phyloP scores from a whole-genome alignment of 75 land plant species.

The Pinus albicaulis region DNA sequence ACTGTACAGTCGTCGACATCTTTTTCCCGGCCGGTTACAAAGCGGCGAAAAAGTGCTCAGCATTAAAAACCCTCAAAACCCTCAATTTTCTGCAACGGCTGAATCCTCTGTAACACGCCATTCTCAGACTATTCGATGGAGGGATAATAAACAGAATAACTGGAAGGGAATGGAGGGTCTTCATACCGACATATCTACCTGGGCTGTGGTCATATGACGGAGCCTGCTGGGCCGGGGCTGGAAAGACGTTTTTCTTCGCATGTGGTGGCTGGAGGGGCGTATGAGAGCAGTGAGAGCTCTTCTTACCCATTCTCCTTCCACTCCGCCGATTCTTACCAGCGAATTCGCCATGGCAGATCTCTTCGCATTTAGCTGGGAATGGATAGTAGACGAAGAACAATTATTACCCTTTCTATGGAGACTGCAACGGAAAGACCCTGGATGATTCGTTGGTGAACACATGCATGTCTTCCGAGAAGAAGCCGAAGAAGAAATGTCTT shows the following conservation, averaged over 20 bases:
- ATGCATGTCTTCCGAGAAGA: background rate
- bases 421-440: constrained; percentile 6
- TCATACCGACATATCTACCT: background rate
- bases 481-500: background rate
- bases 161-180: no score
- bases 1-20: no score
- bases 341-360: constrained; percentile 41
- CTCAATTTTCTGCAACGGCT: no score
- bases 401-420: background rate
- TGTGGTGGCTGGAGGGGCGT: constrained; percentile 37
- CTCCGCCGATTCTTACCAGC: constrained; percentile 27
- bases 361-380: constrained; percentile 8
- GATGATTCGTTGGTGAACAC: constrained; percentile 14
- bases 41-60: no score
- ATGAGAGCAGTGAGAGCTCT: constrained; percentile 26
- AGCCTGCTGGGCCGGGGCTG: constrained; percentile 24
- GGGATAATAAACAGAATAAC: no score
- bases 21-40: no score
- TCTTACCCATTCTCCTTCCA: constrained; percentile 29
- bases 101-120: no score
- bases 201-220: constrained; percentile 15
- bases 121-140: no score
- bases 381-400: background rate
- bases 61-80: no score
- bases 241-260: constrained; percentile 16